These are phyloP conservation scores for Coniochaeta ligniaria DNA, from an alignment of 2,329 filamentous ascomycete genomes.

Conservation along the genomic window DNA sequence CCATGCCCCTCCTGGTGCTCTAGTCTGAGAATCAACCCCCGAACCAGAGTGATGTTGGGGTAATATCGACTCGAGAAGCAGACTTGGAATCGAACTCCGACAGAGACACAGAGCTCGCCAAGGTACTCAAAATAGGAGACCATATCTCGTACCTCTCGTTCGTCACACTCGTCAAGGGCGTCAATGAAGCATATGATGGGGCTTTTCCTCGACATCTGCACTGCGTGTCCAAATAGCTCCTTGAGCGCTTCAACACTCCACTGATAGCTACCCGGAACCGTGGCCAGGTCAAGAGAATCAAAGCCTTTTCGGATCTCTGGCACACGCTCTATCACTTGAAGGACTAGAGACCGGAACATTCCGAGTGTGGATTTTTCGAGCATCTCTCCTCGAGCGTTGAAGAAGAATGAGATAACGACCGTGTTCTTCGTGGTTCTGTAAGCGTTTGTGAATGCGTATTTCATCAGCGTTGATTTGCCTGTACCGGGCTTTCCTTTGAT, in stretches of 20 bases:
- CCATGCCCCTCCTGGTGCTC: constrained; percentile 26
- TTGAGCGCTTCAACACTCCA: constrained; percentile 7
- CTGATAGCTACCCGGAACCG: not conserved
- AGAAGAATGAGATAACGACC: constrained; percentile 32
- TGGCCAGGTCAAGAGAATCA: not conserved
- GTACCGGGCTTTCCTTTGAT: not conserved
- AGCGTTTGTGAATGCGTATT: not conserved
- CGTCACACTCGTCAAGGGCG: constrained; percentile 41
- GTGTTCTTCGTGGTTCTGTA: not conserved
- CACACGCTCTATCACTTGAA: constrained; percentile 30
- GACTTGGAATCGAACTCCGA: constrained; percentile 15
- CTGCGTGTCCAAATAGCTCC: constrained; percentile 8
- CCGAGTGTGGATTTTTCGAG: constrained; percentile 35
- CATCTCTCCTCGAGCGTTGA: constrained; percentile 34
- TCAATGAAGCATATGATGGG: constrained; percentile 25
- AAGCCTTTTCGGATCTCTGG: constrained; percentile 19
- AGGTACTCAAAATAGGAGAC: constrained; percentile 33
- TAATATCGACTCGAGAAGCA: constrained; percentile 43
- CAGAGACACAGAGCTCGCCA: constrained; percentile 15
- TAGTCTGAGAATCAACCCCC: constrained; percentile 20
- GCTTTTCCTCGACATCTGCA: constrained; percentile 5
- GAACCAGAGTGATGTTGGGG: constrained; percentile 27
- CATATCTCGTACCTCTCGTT: constrained; percentile 32
- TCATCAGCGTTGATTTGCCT: not conserved
- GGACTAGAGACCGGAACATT: constrained; percentile 39